These are phyloP conservation scores for Przewalskia tangutica DNA, from an alignment of 257 asterid genomes.

Conservation along the genomic window DNA sequence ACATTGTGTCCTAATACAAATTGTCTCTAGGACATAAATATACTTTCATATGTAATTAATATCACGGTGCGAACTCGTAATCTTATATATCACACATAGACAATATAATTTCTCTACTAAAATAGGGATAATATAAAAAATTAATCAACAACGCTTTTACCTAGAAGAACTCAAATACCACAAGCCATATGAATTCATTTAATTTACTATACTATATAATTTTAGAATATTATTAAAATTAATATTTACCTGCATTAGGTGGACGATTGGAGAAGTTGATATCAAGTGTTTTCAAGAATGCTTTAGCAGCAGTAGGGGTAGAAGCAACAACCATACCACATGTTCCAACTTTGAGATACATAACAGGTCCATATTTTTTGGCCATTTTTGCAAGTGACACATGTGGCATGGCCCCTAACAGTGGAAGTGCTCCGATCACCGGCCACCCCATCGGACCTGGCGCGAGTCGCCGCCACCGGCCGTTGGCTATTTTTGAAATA, in stretches of 20 bases:
- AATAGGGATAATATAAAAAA: neutral
- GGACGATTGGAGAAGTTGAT: constrained; percentile 36
- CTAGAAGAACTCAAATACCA: neutral
- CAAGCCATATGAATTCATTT: neutral
- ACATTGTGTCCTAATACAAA: too few species aligned
- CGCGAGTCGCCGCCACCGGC: constrained; percentile 9
- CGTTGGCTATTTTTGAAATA: neutral
- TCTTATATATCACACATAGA: neutral
- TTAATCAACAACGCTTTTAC: neutral
- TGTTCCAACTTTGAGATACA: constrained; percentile 35
- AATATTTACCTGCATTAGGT: constrained; percentile 21
- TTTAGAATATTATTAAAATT: neutral
- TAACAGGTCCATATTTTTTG: constrained; percentile 31
- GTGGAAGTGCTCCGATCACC: constrained; percentile 35
- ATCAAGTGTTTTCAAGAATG: constrained; percentile 35
- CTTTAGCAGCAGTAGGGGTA: constrained; percentile 32
- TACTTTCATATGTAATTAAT: too few species aligned
- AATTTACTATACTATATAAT: neutral
- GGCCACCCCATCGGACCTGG: constrained; percentile 47
- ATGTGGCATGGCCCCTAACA: constrained; percentile 41
- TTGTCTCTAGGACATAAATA: too few species aligned
- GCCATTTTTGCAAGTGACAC: constrained; percentile 38
- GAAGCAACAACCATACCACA: constrained; percentile 40
- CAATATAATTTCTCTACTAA: neutral
- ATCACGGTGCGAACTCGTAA: neutral